A percentile compares a stretch with the other conserved stretches of the same genome.
Conservation (phyloP, 2,329 filamentous ascomycete species). For the Trichophaea hybrida region DNA sequence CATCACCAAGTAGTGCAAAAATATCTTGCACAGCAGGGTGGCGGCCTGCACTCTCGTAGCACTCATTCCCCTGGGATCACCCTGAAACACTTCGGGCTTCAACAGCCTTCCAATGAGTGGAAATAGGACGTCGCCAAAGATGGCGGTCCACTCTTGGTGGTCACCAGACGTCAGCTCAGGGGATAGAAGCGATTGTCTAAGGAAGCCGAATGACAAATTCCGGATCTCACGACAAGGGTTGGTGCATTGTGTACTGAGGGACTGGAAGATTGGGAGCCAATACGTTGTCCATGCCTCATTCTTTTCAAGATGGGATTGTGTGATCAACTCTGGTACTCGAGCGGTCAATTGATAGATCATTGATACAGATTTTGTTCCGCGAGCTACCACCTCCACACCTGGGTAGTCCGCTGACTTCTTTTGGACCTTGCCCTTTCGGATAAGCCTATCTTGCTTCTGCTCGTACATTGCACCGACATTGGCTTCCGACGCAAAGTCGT, state of each 20-base stretch:
- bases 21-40: slow-evolving; percentile 85
- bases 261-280: slow-evolving; percentile 88
- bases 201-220: slow-evolving; percentile 68
- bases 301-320: slow-evolving; percentile 80
- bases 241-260: slow-evolving; percentile 75
- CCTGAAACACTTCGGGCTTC: slow-evolving; percentile 87
- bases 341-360: slow-evolving; percentile 70
- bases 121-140: slow-evolving; percentile 87
- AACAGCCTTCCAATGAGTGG: slow-evolving; percentile 74
- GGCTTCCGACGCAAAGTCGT: slow-evolving; percentile 76
- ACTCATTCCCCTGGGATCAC: slow-evolving; percentile 82
- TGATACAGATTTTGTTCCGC: slow-evolving; percentile 66
- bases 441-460: slow-evolving; percentile 45
- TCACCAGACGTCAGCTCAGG: slow-evolving; percentile 69
- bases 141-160: slow-evolving; percentile 84
- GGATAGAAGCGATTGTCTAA: slow-evolving; percentile 75
- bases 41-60: slow-evolving; percentile 87
- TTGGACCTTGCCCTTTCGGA: slow-evolving; percentile 18
- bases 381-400: slow-evolving; percentile 53
- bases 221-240: slow-evolving; percentile 90
- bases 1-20: slow-evolving; percentile 79
- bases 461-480: slow-evolving; percentile 57
- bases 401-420: slow-evolving; percentile 32
- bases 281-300: slow-evolving; percentile 93
- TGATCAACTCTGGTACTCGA: slow-evolving; percentile 72